Conservation (phyloP, 1,284 basidiomycete species). For the Tremellales sp. region DNA sequence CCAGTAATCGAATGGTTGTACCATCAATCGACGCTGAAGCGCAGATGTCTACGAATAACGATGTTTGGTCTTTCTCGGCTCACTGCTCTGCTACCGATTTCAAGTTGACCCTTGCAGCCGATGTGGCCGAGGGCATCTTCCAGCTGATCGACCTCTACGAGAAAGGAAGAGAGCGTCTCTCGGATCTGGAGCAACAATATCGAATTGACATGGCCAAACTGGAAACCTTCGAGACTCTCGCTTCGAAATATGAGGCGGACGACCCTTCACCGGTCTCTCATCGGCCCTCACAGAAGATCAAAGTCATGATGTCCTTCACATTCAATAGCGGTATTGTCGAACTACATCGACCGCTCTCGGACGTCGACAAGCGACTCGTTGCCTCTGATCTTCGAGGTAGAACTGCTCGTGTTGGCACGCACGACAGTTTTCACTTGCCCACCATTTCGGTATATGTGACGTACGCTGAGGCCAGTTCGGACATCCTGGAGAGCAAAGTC, state of each 20-base stretch:
- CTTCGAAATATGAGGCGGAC: slow-evolving; percentile 26
- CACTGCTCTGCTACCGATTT: slow-evolving; percentile 79
- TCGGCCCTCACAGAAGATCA: slow-evolving; percentile 33
- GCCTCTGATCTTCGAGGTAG: slow-evolving; percentile 2
- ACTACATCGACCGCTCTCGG: slow-evolving; percentile 27
- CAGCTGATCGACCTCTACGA: slow-evolving; percentile 80
- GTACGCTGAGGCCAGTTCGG: slow-evolving; percentile 22
- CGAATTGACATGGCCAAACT: slow-evolving; percentile 29
- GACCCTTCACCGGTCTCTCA: slow-evolving; percentile 8
- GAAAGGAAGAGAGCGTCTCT: slow-evolving; percentile 71
- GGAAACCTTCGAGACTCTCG: slow-evolving; percentile 16
- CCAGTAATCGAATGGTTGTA: slow-evolving; percentile 63
- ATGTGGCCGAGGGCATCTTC: slow-evolving; percentile 72
- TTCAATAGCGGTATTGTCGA: slow-evolving; percentile 67
- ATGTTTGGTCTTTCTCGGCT: slow-evolving; percentile 61
- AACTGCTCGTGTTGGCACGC: slow-evolving; percentile 15
- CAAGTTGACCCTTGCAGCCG: slow-evolving; percentile 75
- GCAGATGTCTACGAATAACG: slow-evolving; percentile 58
- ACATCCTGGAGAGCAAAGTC: slow-evolving; percentile 2
- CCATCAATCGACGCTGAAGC: slow-evolving; percentile 70
- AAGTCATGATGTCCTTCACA: slow-evolving; percentile 66
- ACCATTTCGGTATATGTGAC: slow-evolving; percentile 79
- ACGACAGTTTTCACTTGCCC: slow-evolving; percentile 57
- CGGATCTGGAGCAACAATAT: slow-evolving; percentile 56
- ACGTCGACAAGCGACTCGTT: slow-evolving; percentile 9